Base-by-base conservation (phyloP, 129 eudicot species). In the Erigeron canadensis region DNA sequence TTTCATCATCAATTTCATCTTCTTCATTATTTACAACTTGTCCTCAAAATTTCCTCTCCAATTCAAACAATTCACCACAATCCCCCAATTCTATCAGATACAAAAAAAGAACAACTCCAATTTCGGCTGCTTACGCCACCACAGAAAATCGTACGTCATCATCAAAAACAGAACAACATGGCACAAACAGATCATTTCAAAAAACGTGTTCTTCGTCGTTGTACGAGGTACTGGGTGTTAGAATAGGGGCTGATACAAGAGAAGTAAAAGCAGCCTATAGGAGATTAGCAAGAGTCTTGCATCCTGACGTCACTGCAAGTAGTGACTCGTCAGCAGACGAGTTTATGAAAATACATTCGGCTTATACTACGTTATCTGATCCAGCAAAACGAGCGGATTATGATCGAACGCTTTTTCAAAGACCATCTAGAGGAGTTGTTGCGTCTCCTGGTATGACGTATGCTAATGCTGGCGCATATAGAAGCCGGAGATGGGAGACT, bases 191-290 rank as follows among this genome's bases (percentile, higher is more conserved):
- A 39, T 50, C 54, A 21, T 48, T 48, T 5, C 47, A 70, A 2
- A 63, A 21, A 1, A 10, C 44, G 21, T 15, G 11, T 38, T 16
- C 75, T 58, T 74, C 85, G 0, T 84, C 96, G 4, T 44, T 84
- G 11, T 89, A 89, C 86, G 82, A 90, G 0, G 75, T 91, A 18
- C 85, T 91, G 1, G 96, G 96, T 4, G 67, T 91, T 17, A 84
- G 59, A 45, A 56, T 75, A 10, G 88, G 86, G 17, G 97, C 97
- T 12, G 67, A 88, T 39, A 6, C 16, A 10, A 79, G 71, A n/a
- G 97, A 91, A 70, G 84, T 91, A 47, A 91, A 91, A 71, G 45
- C 88, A 39, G 96, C 97, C 0, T 91, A 91, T 72, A 67, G 96
- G 9, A 81, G 51, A 44, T 71, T 91, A 15, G 97, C 97, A 2